Conservation (phyloP, 441 rosid genomes). For the Populus tomentosa region DNA sequence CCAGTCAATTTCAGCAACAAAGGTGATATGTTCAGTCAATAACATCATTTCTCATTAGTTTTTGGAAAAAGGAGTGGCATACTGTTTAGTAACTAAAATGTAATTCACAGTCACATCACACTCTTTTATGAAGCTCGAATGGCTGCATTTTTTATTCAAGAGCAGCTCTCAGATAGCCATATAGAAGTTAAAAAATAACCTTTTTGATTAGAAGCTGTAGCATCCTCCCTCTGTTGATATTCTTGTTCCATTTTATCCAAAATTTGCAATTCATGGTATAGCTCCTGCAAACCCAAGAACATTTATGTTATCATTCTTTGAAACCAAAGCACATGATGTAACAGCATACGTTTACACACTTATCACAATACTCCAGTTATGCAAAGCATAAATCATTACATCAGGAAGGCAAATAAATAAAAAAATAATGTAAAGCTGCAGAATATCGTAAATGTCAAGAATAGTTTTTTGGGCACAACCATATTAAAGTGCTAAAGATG, state of each 20-base stretch:
- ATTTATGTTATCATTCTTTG: neutral
- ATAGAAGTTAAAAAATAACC: conserved; percentile 32
- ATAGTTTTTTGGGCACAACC: neutral
- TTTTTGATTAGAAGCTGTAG: conserved; percentile 47
- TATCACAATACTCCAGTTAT: neutral
- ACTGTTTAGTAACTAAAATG: neutral
- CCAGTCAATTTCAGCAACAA: neutral
- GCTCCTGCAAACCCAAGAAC: conserved; percentile 49
- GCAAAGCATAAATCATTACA: conserved; percentile 5
- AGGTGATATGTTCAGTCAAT: neutral
- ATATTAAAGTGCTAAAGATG: neutral
- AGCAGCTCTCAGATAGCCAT: neutral
- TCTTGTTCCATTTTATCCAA: conserved; percentile 94
- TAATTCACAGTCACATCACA: neutral
- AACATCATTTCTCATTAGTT: neutral
- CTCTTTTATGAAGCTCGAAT: neutral
- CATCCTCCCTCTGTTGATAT: conserved; percentile 63
- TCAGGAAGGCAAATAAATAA: neutral
- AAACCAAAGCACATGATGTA: neutral
- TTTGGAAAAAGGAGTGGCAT: neutral
- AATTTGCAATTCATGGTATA: conserved; percentile 85
- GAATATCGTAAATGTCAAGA: neutral
- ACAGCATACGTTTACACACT: neutral
- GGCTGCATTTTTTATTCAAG: neutral
- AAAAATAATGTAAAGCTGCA: neutral